phyloP scores from a whole-genome alignment of 2,329 filamentous ascomycete species.

The Hypoxylon sp. region DNA sequence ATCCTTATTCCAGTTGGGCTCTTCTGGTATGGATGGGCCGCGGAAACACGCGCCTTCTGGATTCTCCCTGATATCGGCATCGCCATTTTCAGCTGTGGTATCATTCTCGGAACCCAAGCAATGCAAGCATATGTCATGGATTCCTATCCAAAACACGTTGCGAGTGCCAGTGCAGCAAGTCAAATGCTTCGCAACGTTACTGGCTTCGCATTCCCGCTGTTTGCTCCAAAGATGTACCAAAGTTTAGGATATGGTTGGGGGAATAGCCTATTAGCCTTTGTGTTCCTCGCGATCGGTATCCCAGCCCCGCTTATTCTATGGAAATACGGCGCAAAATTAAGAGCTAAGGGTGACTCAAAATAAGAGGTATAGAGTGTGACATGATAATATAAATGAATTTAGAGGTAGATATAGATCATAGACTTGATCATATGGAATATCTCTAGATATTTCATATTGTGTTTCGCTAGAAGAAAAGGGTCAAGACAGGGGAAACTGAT shows the following conservation, averaged over 20 bases:
- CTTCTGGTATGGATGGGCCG: conserved; percentile 70
- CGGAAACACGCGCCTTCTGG: conserved; percentile 65
- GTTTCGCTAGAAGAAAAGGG: too few species aligned
- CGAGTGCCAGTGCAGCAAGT: conserved; percentile 12
- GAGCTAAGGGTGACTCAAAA: conserved; percentile 41
- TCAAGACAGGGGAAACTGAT: too few species aligned
- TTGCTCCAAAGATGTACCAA: conserved; percentile 60
- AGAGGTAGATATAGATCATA: background rate
- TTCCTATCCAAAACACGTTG: conserved; percentile 53
- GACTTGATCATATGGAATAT: background rate
- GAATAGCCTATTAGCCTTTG: conserved; percentile 60
- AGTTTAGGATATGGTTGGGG: conserved; percentile 61
- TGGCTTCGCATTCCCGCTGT: conserved; percentile 66
- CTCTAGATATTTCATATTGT: too few species aligned
- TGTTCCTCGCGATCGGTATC: conserved; percentile 59
- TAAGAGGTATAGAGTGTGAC: background rate
- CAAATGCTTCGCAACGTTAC: conserved; percentile 55
- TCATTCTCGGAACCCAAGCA: conserved; percentile 66
- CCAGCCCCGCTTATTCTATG: conserved; percentile 63
- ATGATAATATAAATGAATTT: too few species aligned
- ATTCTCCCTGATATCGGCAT: conserved; percentile 70
- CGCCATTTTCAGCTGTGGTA: conserved; percentile 64
- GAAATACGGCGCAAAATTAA: conserved; percentile 59
- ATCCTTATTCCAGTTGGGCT: conserved; percentile 66
- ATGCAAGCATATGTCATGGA: conserved; percentile 69